phyloP scores from a whole-genome alignment of 2,329 filamentous ascomycete species.

The Microdochium trichocladiopsis region DNA sequence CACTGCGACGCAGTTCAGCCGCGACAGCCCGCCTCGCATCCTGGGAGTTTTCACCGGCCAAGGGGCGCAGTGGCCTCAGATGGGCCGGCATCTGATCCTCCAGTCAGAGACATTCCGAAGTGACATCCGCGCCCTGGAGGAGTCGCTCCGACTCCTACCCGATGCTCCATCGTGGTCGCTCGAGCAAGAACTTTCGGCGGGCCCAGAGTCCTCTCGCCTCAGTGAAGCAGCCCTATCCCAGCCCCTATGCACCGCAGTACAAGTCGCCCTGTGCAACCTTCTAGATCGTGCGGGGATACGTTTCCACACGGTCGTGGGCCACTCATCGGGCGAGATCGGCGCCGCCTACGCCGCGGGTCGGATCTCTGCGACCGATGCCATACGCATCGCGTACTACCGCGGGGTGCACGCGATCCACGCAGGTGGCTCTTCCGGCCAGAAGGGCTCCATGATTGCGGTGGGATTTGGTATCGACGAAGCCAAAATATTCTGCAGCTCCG shows the following conservation, averaged over 20 bases:
- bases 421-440: conserved; percentile 5
- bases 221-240: conserved; percentile 35
- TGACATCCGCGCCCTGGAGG: conserved; percentile 24
- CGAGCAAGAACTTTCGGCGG: conserved; percentile 20
- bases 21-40: conserved; percentile 7
- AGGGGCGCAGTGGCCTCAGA: conserved; percentile 25
- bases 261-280: conserved; percentile 35
- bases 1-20: not conserved
- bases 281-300: conserved; percentile 15
- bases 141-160: conserved; percentile 10
- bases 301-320: conserved; percentile 21
- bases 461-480: conserved; percentile 17
- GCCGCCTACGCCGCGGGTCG: conserved; percentile 21
- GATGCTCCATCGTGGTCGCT: conserved; percentile 23
- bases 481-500: conserved; percentile 10
- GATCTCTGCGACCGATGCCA: conserved; percentile 17
- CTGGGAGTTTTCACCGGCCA: conserved; percentile 27
- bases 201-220: conserved; percentile 17
- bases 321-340: conserved; percentile 22
- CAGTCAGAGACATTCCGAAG: conserved; percentile 21
- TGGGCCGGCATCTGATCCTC: conserved; percentile 20
- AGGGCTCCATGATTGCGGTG: conserved; percentile 19
- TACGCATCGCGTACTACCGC: conserved; percentile 21
- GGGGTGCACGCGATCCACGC: conserved; percentile 15
- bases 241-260: conserved; percentile 45